Evolutionary conservation across 139 green algal genomes (phyloP).

Genomic region (Nannochloris sp.): DNA sequence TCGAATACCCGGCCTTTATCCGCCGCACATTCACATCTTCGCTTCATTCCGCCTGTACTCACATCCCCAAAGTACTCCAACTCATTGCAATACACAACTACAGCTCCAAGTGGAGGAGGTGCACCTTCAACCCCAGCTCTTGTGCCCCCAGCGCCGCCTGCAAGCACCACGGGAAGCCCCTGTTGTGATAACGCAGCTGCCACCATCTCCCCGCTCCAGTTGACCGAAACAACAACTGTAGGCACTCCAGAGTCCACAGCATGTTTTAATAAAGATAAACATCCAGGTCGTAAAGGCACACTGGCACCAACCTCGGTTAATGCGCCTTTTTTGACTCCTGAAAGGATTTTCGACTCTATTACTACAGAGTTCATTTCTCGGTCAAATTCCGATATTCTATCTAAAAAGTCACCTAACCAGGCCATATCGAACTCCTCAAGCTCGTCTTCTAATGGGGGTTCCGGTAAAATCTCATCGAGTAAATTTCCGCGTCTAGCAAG

Average conservation of each 20-base stretch:
- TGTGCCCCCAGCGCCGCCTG: background rate
- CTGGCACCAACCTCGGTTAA: slow-evolving; percentile 13
- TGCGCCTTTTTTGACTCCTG: slow-evolving; percentile 24
- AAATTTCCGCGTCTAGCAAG: slow-evolving; percentile 20
- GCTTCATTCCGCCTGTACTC: slow-evolving; percentile 39
- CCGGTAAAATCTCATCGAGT: slow-evolving; percentile 36
- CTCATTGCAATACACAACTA: slow-evolving; percentile 35
- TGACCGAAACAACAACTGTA: slow-evolving; percentile 60
- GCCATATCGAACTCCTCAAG: slow-evolving; percentile 25
- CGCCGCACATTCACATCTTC: slow-evolving; percentile 31
- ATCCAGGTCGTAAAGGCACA: slow-evolving; percentile 41
- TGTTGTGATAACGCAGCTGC: slow-evolving; percentile 30
- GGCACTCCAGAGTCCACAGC: slow-evolving; percentile 32
- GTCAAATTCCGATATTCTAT: slow-evolving; percentile 66
- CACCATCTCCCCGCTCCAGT: slow-evolving; percentile 61
- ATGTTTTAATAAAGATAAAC: slow-evolving; percentile 25
- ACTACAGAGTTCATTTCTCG: slow-evolving; percentile 55
- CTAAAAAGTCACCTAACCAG: slow-evolving; percentile 43
- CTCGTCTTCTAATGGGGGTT: slow-evolving; percentile 2
- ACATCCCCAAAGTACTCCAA: slow-evolving; percentile 28
- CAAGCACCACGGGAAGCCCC: slow-evolving; percentile 10
- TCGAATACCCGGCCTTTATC: slow-evolving; percentile 51
- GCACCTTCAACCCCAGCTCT: background rate
- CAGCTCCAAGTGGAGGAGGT: background rate
- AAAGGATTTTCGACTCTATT: slow-evolving; percentile 42